Base-by-base conservation (phyloP, 2,329 filamentous ascomycete genomes). In the Arthrobotrys pseudoclavata region DNA sequence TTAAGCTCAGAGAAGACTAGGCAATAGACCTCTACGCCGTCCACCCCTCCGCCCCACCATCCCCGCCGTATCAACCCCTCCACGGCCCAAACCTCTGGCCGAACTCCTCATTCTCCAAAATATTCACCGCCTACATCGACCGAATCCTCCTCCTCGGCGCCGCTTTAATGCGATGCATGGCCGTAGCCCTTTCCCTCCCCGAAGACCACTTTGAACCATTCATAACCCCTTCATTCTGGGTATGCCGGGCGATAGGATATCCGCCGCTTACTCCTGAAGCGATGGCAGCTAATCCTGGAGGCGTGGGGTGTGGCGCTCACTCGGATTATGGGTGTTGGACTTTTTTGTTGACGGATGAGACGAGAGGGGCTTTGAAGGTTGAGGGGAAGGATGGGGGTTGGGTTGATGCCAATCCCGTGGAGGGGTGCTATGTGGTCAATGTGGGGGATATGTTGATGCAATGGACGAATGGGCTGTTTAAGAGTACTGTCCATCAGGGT, bases 401-500 rank as follows among this genome's bases (percentile, higher is more conserved):
- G 86, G 82, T 87, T 0, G 81, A 83, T 37, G 86, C 85, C 0
- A 84, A 86, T 57, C 85, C 85, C 0, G 81, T 86, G 0, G 82
- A 83, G 1, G 85, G 84, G 15, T 82, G 84, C 0, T 86, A 85
- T 67, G 85, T 87, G 1, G 85, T 87, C 4, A 87, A 87, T 77
- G 85, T 87, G 53, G 86, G 86, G 0, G 86, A 87, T 78, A 85
- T 86, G 84, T 83, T 87, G 76, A 84, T 86, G 81, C 81, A 84
- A 12, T 80, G 81, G 81, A 82, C 80, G 29, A 82, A 82, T 50
- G 81, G 81, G 45, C 31, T 82, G 48, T 82, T 80, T 72, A 76
- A 69, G 75, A 81, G 81, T 60, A 86, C 85, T 0, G 79, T 83
- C 37, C 86, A 87, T 81, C 81, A 85, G 37, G 72, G 72, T 76